phyloP scores from a whole-genome alignment of 208 protist genomes.

The Crithidia sp. region DNA sequence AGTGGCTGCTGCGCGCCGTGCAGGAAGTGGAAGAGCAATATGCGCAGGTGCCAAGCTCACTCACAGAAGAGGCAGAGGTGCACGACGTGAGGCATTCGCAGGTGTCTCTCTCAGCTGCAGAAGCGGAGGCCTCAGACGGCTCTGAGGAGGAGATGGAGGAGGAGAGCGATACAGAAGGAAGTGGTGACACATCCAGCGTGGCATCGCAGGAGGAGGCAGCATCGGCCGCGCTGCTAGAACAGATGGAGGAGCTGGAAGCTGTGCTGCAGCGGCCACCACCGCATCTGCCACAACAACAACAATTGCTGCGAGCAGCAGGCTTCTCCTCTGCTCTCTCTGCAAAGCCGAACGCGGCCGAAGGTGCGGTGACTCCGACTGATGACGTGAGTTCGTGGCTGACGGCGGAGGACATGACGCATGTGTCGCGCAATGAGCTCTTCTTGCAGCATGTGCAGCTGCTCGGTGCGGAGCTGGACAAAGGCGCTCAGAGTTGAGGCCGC shows the following conservation, averaged over 20 bases:
- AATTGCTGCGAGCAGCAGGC: no score
- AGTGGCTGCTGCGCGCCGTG: constrained; percentile 47
- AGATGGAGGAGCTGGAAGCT: constrained; percentile 21
- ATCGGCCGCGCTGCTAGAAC: constrained; percentile 1
- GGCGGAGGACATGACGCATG: constrained; percentile 25
- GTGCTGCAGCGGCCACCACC: neutral
- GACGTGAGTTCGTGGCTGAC: constrained; percentile 5
- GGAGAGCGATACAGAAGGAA: neutral
- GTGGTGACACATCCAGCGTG: neutral
- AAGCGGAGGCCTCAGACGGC: neutral
- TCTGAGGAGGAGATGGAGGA: neutral
- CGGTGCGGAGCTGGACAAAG: constrained; percentile 16
- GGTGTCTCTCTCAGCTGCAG: neutral
- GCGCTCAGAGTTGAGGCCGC: neutral
- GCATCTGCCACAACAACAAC: no score
- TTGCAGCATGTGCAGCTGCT: constrained; percentile 49
- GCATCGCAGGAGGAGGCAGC: neutral
- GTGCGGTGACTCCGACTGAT: neutral
- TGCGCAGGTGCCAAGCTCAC: neutral
- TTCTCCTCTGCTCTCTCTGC: neutral
- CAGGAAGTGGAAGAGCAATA: constrained; percentile 31
- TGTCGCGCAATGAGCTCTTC: constrained; percentile 47
- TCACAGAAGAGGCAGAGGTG: neutral
- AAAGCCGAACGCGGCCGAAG: neutral
- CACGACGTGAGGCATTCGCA: neutral